Percentiles rank a stretch among this genome's conserved stretches.
Evolutionary conservation across 345 rosid species (phyloP).

Genomic region (Aurinia saxatilis): DNA sequence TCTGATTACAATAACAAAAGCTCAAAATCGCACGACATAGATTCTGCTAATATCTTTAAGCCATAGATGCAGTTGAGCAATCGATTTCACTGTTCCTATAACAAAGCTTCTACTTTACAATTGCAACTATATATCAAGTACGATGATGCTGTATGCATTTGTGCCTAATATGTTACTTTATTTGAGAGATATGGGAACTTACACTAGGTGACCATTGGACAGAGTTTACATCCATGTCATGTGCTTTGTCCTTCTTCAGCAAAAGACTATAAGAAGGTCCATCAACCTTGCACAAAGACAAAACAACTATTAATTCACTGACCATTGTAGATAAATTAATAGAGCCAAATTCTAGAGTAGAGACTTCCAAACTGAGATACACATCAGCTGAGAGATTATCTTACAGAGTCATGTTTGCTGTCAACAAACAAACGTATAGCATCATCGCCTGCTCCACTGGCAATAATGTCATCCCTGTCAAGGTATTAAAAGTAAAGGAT

Average conservation of each 20-base stretch:
- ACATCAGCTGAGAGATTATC: neutral
- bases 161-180: constrained; percentile 3
- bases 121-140: neutral
- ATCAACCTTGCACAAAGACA: constrained; percentile 42
- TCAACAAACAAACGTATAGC: constrained; percentile 68
- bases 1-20: neutral
- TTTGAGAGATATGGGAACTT: constrained; percentile 34
- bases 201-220: constrained; percentile 80
- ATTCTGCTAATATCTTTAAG: no score
- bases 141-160: neutral
- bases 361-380: neutral
- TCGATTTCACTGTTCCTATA: neutral
- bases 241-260: constrained; percentile 80
- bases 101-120: neutral
- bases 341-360: neutral
- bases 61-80: neutral
- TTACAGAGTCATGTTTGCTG: constrained; percentile 58
- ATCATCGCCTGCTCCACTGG: constrained; percentile 93
- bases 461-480: constrained; percentile 74
- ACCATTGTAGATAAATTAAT: neutral
- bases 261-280: constrained; percentile 58
- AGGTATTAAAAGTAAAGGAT: neutral
- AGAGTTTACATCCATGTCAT: constrained; percentile 79
- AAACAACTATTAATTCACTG: neutral
- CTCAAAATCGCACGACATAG: constrained; percentile 5